A percentile compares a stretch with the other conserved stretches of the same genome.
Evolutionary conservation across 2,329 filamentous ascomycete species (phyloP).

Genomic region (Clarireedia monteithiana): DNA sequence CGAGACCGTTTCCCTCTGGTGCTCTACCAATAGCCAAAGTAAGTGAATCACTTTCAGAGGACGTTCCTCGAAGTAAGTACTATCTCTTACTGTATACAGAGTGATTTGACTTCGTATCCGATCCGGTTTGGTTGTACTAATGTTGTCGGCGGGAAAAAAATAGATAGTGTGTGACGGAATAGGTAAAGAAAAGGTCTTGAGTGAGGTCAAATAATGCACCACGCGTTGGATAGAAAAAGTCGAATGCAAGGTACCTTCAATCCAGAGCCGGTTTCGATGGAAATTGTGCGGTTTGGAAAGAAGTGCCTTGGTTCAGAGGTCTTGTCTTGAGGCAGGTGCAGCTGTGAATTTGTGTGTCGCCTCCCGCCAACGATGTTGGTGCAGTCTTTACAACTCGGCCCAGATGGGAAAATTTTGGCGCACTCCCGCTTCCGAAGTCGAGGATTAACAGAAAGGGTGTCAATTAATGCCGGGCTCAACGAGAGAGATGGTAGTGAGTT

Average conservation of each 20-base stretch:
- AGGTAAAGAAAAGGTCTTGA: neutral
- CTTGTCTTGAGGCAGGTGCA: slow-evolving; percentile 1
- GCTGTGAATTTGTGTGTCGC: neutral
- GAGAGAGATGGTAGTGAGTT: slow-evolving; percentile 1
- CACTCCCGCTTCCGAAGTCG: slow-evolving; percentile 1
- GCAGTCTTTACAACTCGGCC: neutral
- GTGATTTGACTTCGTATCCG: neutral
- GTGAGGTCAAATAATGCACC: neutral
- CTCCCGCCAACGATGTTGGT: neutral
- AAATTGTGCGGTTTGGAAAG: neutral
- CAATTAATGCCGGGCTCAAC: slow-evolving; percentile 1
- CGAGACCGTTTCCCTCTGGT: neutral
- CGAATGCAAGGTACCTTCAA: neutral
- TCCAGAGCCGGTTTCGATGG: neutral
- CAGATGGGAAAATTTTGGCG: neutral
- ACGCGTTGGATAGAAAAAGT: no score
- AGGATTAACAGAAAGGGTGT: neutral
- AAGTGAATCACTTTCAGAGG: slow-evolving; percentile 1
- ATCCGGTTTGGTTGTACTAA: neutral
- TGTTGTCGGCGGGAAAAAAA: neutral
- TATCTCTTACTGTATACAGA: slow-evolving; percentile 4
- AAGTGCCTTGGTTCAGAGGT: neutral
- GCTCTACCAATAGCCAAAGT: neutral
- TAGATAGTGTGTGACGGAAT: neutral
- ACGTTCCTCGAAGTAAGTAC: slow-evolving; percentile 1